These are phyloP conservation scores for Parachaetomium inaequale DNA, from an alignment of 495 filamentous ascomycete species.

Conservation along the genomic window DNA sequence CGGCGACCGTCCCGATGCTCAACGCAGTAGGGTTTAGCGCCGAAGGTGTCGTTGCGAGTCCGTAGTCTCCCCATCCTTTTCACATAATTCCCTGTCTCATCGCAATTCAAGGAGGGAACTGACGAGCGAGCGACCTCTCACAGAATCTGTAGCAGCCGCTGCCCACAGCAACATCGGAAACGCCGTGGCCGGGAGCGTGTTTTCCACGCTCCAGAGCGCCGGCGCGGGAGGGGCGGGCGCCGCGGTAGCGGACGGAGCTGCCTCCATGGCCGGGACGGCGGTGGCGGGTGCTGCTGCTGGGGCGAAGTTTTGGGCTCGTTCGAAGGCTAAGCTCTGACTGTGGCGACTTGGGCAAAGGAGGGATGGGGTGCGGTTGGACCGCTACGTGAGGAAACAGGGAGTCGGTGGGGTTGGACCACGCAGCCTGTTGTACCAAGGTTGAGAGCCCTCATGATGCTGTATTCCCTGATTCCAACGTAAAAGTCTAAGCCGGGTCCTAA, in stretches of 20 bases:
- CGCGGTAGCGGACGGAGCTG: not conserved
- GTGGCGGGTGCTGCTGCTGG: not conserved
- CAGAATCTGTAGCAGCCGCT: constrained; percentile 22
- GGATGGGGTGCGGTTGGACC: no score
- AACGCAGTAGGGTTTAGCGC: not conserved
- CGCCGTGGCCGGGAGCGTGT: constrained; percentile 18
- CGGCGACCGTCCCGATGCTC: not conserved
- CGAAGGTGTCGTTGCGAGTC: not conserved
- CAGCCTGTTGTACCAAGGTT: not conserved
- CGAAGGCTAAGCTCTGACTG: not conserved
- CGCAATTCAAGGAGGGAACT: no score
- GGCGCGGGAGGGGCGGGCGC: constrained; percentile 13
- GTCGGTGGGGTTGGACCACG: no score
- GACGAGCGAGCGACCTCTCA: no score
- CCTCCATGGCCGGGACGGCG: not conserved
- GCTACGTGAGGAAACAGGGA: no score
- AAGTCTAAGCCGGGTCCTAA: not conserved
- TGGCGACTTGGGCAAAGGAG: not conserved
- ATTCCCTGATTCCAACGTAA: no score
- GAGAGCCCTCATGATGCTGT: not conserved
- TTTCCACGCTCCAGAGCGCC: constrained; percentile 22
- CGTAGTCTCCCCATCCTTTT: not conserved
- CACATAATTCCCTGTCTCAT: not conserved
- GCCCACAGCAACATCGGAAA: constrained; percentile 20
- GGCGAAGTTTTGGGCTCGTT: not conserved